These are phyloP conservation scores for Hypoxylon sp. DNA, from an alignment of 2,329 filamentous ascomycete genomes.

Conservation along the genomic window DNA sequence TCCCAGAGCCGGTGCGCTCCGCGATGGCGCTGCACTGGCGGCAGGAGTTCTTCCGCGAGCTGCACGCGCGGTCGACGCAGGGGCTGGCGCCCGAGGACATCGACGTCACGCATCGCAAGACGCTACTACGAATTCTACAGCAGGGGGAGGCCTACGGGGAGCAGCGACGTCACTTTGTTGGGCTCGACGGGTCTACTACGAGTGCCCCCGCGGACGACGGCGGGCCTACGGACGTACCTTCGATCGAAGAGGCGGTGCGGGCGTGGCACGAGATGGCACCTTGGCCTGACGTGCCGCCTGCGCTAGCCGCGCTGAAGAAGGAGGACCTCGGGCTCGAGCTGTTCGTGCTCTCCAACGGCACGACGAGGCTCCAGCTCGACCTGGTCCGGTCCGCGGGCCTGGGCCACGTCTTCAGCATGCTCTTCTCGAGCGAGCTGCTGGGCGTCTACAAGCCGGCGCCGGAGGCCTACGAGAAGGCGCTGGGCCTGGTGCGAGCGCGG, in stretches of 20 bases:
- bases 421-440: slow-evolving; percentile 65
- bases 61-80: slow-evolving; percentile 52
- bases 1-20: slow-evolving; percentile 51
- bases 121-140: slow-evolving; percentile 53
- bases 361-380: slow-evolving; percentile 66
- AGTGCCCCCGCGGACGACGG: slow-evolving; percentile 26
- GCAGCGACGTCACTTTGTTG: slow-evolving; percentile 35
- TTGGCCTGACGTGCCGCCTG: slow-evolving; percentile 63
- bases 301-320: slow-evolving; percentile 54
- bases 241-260: slow-evolving; percentile 46
- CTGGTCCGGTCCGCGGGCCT: slow-evolving; percentile 60
- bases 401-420: slow-evolving; percentile 57
- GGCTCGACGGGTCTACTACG: slow-evolving; percentile 30
- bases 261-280: slow-evolving; percentile 63
- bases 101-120: slow-evolving; percentile 59
- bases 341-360: slow-evolving; percentile 67
- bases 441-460: slow-evolving; percentile 62
- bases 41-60: slow-evolving; percentile 61
- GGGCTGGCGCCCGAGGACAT: slow-evolving; percentile 60
- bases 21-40: slow-evolving; percentile 64
- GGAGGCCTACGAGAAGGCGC: slow-evolving; percentile 58
- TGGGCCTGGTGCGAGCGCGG: slow-evolving; percentile 57
- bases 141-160: slow-evolving; percentile 51
- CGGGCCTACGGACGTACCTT: slow-evolving; percentile 12
- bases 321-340: slow-evolving; percentile 54